These are phyloP conservation scores for Calocera viscosa DNA, from an alignment of 768 basidiomycete species.

Conservation along the genomic window DNA sequence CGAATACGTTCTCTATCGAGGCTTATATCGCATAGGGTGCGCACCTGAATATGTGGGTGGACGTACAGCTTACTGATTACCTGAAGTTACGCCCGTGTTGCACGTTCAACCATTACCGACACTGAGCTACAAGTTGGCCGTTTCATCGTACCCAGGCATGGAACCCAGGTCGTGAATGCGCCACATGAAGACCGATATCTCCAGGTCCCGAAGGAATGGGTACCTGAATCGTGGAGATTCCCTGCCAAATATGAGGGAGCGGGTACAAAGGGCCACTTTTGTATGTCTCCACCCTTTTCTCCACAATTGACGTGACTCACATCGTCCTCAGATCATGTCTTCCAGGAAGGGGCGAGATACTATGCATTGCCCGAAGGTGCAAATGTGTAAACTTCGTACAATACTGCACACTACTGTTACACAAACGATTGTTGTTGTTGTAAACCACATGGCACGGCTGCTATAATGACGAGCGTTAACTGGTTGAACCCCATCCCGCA, in stretches of 20 bases:
- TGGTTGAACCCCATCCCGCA: neutral
- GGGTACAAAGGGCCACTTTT: conserved; percentile 37
- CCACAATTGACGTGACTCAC: neutral
- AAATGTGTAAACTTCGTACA: conserved; percentile 19
- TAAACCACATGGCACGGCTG: conserved; percentile 1
- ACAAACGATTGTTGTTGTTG: neutral
- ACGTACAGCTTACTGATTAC: neutral
- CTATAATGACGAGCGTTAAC: neutral
- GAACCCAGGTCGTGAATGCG: conserved; percentile 43
- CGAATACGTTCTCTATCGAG: conserved; percentile 81
- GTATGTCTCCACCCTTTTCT: conserved; percentile 19
- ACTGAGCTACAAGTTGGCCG: conserved; percentile 83
- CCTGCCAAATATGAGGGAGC: conserved; percentile 17
- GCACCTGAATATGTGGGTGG: neutral
- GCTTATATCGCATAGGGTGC: conserved; percentile 53
- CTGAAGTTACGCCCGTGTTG: conserved; percentile 54
- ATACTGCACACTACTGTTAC: neutral
- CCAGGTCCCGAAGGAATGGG: conserved; percentile 50
- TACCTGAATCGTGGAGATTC: conserved; percentile 37
- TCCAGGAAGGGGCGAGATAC: conserved; percentile 44
- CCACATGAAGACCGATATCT: conserved; percentile 51
- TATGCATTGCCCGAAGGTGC: conserved; percentile 32
- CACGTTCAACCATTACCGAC: conserved; percentile 74
- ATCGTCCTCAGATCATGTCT: conserved; percentile 45
- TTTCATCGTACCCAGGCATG: conserved; percentile 60